Percentiles rank a stretch among this genome's conserved stretches.
phyloP scores from a whole-genome alignment of 768 basidiomycete genomes.

The Tricholoma terreum region DNA sequence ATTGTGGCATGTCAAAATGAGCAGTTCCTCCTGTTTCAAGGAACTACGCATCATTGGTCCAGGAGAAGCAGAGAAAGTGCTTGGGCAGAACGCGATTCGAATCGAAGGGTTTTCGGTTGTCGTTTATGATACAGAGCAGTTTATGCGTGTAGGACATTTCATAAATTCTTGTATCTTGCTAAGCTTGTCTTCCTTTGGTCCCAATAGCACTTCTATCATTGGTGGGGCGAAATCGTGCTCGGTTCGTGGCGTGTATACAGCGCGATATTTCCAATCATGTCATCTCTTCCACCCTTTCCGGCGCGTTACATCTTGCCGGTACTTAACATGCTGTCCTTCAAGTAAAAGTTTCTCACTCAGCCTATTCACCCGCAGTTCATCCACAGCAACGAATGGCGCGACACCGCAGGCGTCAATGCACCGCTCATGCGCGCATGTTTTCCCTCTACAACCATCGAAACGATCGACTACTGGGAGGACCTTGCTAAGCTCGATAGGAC shows the following conservation, averaged over 20 bases:
- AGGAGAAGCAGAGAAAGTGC: conserved; percentile 9
- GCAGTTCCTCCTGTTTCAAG: conserved; percentile 1
- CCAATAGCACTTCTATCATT: conserved; percentile 22
- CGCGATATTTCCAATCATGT: conserved; percentile 1
- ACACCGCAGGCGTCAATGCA: conserved; percentile 17
- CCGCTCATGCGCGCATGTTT: conserved; percentile 60
- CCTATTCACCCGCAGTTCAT: conserved; percentile 10
- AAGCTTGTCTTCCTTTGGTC: not conserved
- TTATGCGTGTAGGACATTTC: conserved; percentile 16
- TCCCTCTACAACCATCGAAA: conserved; percentile 56
- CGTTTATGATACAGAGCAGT: conserved; percentile 21
- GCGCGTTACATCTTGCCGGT: conserved; percentile 24
- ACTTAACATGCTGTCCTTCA: not conserved
- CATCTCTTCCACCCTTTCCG: conserved; percentile 5
- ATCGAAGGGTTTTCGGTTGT: conserved; percentile 18
- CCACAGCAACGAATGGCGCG: conserved; percentile 19
- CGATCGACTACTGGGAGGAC: conserved; percentile 61
- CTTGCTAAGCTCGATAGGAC: conserved; percentile 44
- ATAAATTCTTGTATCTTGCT: no score
- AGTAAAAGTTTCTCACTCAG: not conserved
- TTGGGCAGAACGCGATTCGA: conserved; percentile 15
- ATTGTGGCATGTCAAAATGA: not conserved
- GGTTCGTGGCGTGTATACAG: conserved; percentile 23
- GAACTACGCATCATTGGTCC: conserved; percentile 18
- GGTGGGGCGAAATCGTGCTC: conserved; percentile 27